These are phyloP conservation scores for Candida sithepensis DNA, from an alignment of 805 yeast species.

Conservation along the genomic window DNA sequence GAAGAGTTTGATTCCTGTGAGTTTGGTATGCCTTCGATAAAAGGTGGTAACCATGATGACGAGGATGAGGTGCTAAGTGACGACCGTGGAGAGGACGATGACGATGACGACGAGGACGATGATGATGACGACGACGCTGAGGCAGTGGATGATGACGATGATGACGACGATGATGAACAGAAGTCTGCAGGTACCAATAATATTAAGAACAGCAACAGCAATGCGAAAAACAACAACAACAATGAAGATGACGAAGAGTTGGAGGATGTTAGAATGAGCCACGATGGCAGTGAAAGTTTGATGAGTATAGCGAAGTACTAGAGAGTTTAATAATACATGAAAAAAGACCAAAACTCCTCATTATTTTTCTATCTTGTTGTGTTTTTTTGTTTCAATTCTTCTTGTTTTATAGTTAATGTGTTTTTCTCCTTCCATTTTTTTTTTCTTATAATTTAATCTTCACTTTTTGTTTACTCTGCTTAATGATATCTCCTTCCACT, in stretches of 20 bases:
- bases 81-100: slow-evolving; percentile 17
- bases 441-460: background rate
- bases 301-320: slow-evolving; percentile 30
- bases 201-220: background rate
- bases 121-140: slow-evolving; percentile 15
- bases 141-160: slow-evolving; percentile 12
- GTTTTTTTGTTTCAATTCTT: background rate
- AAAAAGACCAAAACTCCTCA: background rate
- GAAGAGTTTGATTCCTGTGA: slow-evolving; percentile 65
- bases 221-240: background rate
- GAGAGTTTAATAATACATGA: no score
- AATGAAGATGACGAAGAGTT: slow-evolving; percentile 8
- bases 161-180: slow-evolving; percentile 3
- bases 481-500: background rate
- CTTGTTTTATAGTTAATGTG: background rate
- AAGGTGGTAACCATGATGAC: slow-evolving; percentile 11
- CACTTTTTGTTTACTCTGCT: background rate
- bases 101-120: slow-evolving; percentile 16
- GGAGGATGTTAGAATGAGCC: slow-evolving; percentile 18
- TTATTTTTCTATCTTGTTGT: no score
- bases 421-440: no score
- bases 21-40: slow-evolving; percentile 44
- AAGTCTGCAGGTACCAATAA: background rate
- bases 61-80: slow-evolving; percentile 21
- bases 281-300: slow-evolving; percentile 31